Conservation (phyloP, 2,329 filamentous ascomycete species). For the Endothia cerciana region DNA sequence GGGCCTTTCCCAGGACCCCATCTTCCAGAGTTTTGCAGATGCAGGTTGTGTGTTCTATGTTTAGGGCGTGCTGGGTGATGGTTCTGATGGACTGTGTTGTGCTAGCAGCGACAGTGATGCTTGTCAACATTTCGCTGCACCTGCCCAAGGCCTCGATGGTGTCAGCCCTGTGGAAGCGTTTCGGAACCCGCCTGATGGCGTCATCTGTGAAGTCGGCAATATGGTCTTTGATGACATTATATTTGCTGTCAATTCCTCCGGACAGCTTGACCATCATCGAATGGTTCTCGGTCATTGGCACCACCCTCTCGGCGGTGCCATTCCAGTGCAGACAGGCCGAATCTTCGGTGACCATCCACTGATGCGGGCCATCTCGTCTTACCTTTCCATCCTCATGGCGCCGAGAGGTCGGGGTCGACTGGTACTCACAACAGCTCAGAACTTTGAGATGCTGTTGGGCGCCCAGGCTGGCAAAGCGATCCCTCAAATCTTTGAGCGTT, state of each 20-base stretch:
- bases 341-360: neutral
- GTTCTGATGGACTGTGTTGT: neutral
- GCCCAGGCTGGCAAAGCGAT: neutral
- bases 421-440: neutral
- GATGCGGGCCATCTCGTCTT: neutral
- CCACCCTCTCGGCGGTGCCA: neutral
- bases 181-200: neutral
- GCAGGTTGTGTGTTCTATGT: neutral
- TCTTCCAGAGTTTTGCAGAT: neutral
- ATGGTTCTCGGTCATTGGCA: neutral
- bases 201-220: neutral
- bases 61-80: neutral
- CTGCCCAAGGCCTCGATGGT: neutral
- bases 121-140: neutral
- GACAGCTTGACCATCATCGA: conserved; percentile 1
- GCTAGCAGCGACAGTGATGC: neutral
- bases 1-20: neutral
- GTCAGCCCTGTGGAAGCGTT: neutral
- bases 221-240: neutral
- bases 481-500: neutral
- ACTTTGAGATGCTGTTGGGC: neutral
- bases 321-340: neutral
- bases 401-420: neutral
- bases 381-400: neutral
- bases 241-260: neutral